A percentile compares a stretch with the other conserved stretches of the same genome.
Evolutionary conservation across 805 yeast species (phyloP).

Genomic region (Kluyveromyces dobzhanskii): DNA sequence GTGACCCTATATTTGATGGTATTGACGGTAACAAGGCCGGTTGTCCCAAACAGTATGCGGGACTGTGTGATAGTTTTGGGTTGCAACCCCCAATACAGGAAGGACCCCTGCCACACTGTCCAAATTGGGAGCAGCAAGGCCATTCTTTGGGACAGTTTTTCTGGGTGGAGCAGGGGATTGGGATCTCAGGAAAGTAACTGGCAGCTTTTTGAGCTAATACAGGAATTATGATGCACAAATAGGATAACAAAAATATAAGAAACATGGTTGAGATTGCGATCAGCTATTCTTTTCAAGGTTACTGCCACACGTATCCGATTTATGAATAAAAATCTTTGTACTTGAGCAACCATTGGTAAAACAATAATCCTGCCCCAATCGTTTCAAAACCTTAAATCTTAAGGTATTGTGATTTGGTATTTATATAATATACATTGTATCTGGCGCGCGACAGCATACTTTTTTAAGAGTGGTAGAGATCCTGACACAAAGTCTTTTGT

Average conservation of each 20-base stretch:
- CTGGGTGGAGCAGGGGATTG: slow-evolving; percentile 17
- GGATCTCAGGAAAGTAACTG: background rate
- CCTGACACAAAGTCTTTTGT: no score
- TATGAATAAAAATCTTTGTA: no score
- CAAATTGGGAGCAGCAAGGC: slow-evolving; percentile 89
- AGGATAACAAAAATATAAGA: background rate
- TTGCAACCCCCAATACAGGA: slow-evolving; percentile 84
- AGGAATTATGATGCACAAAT: background rate
- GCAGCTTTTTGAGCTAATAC: background rate
- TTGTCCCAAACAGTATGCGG: slow-evolving; percentile 71
- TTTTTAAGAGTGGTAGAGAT: no score
- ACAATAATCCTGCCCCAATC: no score
- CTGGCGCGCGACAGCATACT: no score
- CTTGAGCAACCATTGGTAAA: no score
- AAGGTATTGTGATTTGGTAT: no score
- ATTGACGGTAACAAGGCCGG: slow-evolving; percentile 51
- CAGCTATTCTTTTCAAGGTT: no score
- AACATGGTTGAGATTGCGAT: background rate
- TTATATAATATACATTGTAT: no score
- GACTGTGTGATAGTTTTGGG: slow-evolving; percentile 57
- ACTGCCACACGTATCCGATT: no score
- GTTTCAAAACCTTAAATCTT: no score
- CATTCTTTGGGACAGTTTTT: slow-evolving; percentile 55
- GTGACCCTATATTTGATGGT: slow-evolving; percentile 10
- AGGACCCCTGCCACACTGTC: slow-evolving; percentile 71